Conservation (phyloP, 768 basidiomycete species). For the Xerocomellus dryophilus region DNA sequence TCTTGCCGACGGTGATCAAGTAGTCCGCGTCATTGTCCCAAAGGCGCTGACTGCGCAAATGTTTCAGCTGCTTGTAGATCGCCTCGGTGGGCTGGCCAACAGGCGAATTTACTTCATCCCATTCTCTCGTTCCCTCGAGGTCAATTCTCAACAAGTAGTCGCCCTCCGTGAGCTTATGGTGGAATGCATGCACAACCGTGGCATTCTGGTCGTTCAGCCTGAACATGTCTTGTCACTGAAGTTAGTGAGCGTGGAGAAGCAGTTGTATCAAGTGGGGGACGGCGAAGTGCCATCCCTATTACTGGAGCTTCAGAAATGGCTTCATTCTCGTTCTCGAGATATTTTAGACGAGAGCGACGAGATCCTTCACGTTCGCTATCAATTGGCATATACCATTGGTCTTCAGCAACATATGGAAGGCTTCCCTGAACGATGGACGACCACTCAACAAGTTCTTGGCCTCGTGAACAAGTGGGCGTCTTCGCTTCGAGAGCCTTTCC, state of each 20-base stretch:
- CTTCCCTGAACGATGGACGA: slow-evolving; percentile 36
- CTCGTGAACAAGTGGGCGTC: slow-evolving; percentile 21
- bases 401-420: slow-evolving; percentile 27
- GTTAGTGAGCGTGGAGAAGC: slow-evolving; percentile 43
- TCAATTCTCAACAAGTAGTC: slow-evolving; percentile 14
- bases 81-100: slow-evolving; percentile 44
- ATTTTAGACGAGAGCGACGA: slow-evolving; percentile 34
- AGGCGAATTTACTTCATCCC: slow-evolving; percentile 49
- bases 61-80: slow-evolving; percentile 46
- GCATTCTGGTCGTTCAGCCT: slow-evolving; percentile 49
- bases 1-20: slow-evolving; percentile 43
- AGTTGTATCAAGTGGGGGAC: slow-evolving; percentile 6
- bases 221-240: slow-evolving; percentile 53
- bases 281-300: slow-evolving; percentile 14
- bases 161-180: slow-evolving; percentile 33
- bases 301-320: slow-evolving; percentile 28
- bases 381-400: slow-evolving; percentile 38
- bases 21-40: slow-evolving; percentile 50
- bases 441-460: slow-evolving; percentile 29
- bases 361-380: slow-evolving; percentile 35
- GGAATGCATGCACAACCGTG: slow-evolving; percentile 38
- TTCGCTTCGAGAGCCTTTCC: slow-evolving; percentile 5
- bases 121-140: slow-evolving; percentile 41
- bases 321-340: slow-evolving; percentile 26
- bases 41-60: slow-evolving; percentile 47